Base-by-base conservation (phyloP, 352 stramenopile genomes). In the Phytophthora fragariae region DNA sequence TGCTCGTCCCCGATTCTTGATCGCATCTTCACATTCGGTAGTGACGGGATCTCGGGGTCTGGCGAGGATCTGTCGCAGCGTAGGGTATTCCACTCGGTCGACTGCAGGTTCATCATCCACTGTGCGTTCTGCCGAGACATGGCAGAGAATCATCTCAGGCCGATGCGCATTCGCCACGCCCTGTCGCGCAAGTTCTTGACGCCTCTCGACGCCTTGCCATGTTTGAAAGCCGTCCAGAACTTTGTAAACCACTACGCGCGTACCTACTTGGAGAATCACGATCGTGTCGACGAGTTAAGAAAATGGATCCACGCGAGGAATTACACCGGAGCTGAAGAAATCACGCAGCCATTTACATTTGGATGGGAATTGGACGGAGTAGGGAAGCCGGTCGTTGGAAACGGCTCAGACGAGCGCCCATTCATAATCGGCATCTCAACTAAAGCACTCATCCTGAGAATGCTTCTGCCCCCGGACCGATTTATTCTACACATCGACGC, bases 321-420 rank as follows among this genome's bases (percentile, higher is more conserved):
- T 1, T 71, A 41, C 27, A 50, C 3, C 12, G 56, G 65, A n/a
- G 10, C 3, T 2, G 35, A 56, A 11, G 1, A 2, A 33, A 54
- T 50, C 12, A 19, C 35, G 2, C 44, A 71, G 37, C 15, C 65
- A 0, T 71, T 65, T 10, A 65, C 49, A 1, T 65, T 65, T 33
- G 56, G 31, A 0, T 65, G 55, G 55, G 17, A 60, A 1, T 19
- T 49, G 4, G 62, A 62, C 14, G 5, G 5, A 2, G 5, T 27
- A 7, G n/a, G 41, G 3, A 62, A 62, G 11, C 10, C 29, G 3
- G 11, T 71, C 0, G 55, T 65, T 5, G 47, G 56, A 1, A 61
- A 71, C 12, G 56, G 47, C 1, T 71, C 56, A 5, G 65, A 57
- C 21, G 47, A 71, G 15, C 46, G 47, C 11, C 9, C 56, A 1